phyloP scores from a whole-genome alignment of 2,329 filamentous ascomycete species.

The Plenodomus tracheiphilus region DNA sequence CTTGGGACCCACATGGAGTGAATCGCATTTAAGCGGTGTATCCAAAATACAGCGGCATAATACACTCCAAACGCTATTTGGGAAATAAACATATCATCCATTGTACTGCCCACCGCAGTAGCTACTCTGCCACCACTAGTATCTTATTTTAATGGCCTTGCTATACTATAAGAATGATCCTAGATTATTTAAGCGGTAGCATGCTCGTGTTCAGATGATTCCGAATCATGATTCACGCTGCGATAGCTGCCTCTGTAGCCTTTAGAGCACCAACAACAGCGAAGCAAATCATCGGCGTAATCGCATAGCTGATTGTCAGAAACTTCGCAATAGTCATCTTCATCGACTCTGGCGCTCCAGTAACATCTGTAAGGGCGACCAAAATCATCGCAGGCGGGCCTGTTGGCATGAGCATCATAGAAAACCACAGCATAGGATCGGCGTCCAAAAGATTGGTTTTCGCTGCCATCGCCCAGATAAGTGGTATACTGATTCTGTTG shows the following conservation, averaged over 20 bases:
- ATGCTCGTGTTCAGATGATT: too few species aligned
- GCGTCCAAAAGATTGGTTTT: conserved; percentile 55
- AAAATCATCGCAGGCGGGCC: conserved; percentile 60
- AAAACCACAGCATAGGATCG: conserved; percentile 70
- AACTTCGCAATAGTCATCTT: conserved; percentile 60
- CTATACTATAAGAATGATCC: too few species aligned
- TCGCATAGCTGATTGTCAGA: conserved; percentile 51
- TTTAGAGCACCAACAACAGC: conserved; percentile 50
- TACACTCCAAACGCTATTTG: too few species aligned
- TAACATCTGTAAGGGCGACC: conserved; percentile 56
- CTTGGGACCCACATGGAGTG: too few species aligned
- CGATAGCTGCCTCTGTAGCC: conserved; percentile 28
- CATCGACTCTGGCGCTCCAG: conserved; percentile 47
- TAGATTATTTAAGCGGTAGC: too few species aligned
- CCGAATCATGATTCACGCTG: not conserved
- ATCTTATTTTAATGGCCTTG: too few species aligned
- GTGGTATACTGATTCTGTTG: conserved; percentile 52
- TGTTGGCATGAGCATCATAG: conserved; percentile 62
- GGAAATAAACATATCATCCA: too few species aligned
- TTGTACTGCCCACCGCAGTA: too few species aligned
- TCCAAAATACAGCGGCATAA: too few species aligned
- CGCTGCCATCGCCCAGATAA: conserved; percentile 60
- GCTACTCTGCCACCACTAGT: too few species aligned
- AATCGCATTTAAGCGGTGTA: too few species aligned
- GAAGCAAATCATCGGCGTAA: conserved; percentile 50